Conservation (phyloP, 306 rosid genomes). For the Prunus mira region DNA sequence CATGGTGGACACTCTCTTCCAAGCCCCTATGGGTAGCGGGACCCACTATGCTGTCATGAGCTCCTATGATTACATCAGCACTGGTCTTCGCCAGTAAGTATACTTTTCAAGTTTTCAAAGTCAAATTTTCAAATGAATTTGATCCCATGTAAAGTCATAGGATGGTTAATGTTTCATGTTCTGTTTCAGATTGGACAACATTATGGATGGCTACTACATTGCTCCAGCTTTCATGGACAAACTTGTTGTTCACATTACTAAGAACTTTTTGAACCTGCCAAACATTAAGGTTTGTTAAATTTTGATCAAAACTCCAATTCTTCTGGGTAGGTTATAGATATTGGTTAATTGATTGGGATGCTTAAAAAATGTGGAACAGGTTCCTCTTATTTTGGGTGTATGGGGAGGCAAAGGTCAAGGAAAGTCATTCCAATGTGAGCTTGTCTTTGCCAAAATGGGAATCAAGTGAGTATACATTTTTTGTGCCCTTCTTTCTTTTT, state of each 20-base stretch:
- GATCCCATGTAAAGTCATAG: background rate
- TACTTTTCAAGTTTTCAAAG: background rate
- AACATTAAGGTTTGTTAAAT: constrained; percentile 51
- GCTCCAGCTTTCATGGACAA: constrained; percentile 93
- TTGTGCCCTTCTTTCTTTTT: background rate
- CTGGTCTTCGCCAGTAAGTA: constrained; percentile 75
- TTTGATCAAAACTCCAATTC: background rate
- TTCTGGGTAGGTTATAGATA: background rate
- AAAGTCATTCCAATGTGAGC: constrained; percentile 88
- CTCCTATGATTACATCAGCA: constrained; percentile 69
- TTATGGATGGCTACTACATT: constrained; percentile 67
- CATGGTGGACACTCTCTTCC: constrained; percentile 71
- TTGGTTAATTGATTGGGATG: background rate
- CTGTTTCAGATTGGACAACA: constrained; percentile 65
- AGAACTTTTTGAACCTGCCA: constrained; percentile 71
- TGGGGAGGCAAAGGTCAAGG: constrained; percentile 99
- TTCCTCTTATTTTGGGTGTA: constrained; percentile 89
- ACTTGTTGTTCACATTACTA: constrained; percentile 71
- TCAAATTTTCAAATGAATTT: background rate
- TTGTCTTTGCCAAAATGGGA: constrained; percentile 93
- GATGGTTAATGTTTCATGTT: constrained; percentile 7
- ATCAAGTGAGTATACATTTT: constrained; percentile 58
- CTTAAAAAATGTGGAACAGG: constrained; percentile 22
- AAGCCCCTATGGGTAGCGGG: constrained; percentile 65
- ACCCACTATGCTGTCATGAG: constrained; percentile 80